Evolutionary conservation across 352 stramenopile species (phyloP).

Genomic region (Phytophthora quininea): DNA sequence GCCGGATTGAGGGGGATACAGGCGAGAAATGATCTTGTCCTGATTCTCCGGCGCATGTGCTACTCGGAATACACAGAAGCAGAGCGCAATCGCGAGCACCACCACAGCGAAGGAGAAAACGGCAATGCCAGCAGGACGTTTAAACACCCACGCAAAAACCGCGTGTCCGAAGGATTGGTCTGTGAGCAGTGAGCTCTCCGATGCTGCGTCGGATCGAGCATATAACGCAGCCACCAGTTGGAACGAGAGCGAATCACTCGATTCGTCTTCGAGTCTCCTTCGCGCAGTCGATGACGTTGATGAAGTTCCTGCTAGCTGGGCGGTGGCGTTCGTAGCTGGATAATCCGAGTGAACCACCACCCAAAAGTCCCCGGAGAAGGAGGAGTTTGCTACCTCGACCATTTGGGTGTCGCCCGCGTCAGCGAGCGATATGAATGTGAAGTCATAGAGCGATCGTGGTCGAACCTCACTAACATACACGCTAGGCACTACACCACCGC

Average conservation of each 20-base stretch:
- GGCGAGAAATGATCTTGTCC: conserved; percentile 44
- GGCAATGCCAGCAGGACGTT: conserved; percentile 44
- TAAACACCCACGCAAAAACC: conserved; percentile 60
- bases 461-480: conserved; percentile 78
- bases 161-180: conserved; percentile 52
- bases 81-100: conserved; percentile 40
- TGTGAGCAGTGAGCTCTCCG: conserved; percentile 40
- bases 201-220: conserved; percentile 21
- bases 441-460: conserved; percentile 79
- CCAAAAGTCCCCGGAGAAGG: conserved; percentile 73
- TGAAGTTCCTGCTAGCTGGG: conserved; percentile 18
- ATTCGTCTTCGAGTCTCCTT: neutral
- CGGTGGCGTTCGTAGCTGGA: conserved; percentile 23
- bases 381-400: conserved; percentile 54
- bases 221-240: conserved; percentile 53
- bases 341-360: conserved; percentile 77
- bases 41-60: conserved; percentile 69
- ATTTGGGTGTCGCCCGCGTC: conserved; percentile 29
- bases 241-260: conserved; percentile 27
- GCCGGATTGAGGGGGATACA: conserved; percentile 16
- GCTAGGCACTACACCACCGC: conserved; percentile 35
- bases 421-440: conserved; percentile 60
- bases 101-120: conserved; percentile 55
- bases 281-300: conserved; percentile 7
- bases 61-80: conserved; percentile 65